Evolutionary conservation across 2,329 filamentous ascomycete species (phyloP).

Genomic region (Cordyceps militaris): DNA sequence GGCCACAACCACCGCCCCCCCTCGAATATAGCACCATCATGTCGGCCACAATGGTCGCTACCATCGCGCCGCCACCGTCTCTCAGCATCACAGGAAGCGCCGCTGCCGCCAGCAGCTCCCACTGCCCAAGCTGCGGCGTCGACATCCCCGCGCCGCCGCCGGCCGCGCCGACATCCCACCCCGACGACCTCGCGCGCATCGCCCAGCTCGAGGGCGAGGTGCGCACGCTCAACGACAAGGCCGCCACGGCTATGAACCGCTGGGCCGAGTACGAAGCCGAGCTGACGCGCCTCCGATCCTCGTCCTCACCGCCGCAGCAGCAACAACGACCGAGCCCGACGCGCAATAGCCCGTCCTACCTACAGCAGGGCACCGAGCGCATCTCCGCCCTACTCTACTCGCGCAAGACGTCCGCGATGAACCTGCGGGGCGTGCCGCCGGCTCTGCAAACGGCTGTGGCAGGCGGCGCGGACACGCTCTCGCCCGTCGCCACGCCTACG

Average conservation of each 20-base stretch:
- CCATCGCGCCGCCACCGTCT: constrained; percentile 23
- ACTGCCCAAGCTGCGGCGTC: constrained; percentile 47
- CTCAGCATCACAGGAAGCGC: constrained; percentile 21
- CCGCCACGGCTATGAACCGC: constrained; percentile 54
- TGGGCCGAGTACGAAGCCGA: constrained; percentile 79
- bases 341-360: constrained; percentile 30
- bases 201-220: constrained; percentile 66
- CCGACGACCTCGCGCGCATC: constrained; percentile 52
- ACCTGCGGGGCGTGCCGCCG: constrained; percentile 23
- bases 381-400: constrained; percentile 39
- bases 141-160: constrained; percentile 26
- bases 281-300: constrained; percentile 50
- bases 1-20: too few species aligned
- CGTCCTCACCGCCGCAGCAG: background rate
- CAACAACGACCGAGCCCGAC: constrained; percentile 22
- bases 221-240: constrained; percentile 62
- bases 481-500: constrained; percentile 19
- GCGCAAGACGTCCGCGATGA: constrained; percentile 40
- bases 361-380: constrained; percentile 37
- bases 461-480: background rate
- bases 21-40: too few species aligned
- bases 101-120: constrained; percentile 19
- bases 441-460: constrained; percentile 17
- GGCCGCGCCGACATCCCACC: constrained; percentile 41
- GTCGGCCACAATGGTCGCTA: constrained; percentile 27